A percentile compares a stretch with the other conserved stretches of the same genome.
Conservation (phyloP, 2,329 filamentous ascomycete species). For the Aspergillus texensis region DNA sequence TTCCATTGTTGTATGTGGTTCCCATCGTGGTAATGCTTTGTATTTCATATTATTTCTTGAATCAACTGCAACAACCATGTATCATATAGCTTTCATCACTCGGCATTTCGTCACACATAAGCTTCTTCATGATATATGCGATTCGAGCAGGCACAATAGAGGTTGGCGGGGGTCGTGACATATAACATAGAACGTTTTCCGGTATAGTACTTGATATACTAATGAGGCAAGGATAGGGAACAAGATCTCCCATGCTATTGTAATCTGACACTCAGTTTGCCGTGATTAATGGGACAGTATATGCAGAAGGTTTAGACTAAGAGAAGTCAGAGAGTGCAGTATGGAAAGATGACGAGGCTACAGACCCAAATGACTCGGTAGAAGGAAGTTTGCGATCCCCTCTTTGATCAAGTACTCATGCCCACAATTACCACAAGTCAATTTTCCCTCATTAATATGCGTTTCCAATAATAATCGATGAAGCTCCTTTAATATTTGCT, state of each 20-base stretch:
- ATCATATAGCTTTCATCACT: conserved; percentile 23
- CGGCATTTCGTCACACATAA: neutral
- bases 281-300: neutral
- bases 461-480: conserved; percentile 87
- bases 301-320: neutral
- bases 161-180: neutral
- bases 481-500: conserved; percentile 73
- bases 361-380: conserved; percentile 81
- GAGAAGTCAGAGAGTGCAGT: neutral
- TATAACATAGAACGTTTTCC: neutral
- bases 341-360: conserved; percentile 2
- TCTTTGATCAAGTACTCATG: conserved; percentile 95
- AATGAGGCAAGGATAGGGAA: neutral
- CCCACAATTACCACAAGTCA: conserved; percentile 87
- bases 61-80: conserved; percentile 28
- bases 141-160: neutral
- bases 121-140: neutral
- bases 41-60: conserved; percentile 7
- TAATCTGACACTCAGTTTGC: neutral
- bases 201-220: neutral
- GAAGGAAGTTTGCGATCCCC: conserved; percentile 92
- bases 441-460: conserved; percentile 81
- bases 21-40: conserved; percentile 9
- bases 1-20: neutral
- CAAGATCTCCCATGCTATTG: neutral